These are phyloP conservation scores for Calonectria naviculata DNA, from an alignment of 2,329 filamentous ascomycete species.

Conservation along the genomic window DNA sequence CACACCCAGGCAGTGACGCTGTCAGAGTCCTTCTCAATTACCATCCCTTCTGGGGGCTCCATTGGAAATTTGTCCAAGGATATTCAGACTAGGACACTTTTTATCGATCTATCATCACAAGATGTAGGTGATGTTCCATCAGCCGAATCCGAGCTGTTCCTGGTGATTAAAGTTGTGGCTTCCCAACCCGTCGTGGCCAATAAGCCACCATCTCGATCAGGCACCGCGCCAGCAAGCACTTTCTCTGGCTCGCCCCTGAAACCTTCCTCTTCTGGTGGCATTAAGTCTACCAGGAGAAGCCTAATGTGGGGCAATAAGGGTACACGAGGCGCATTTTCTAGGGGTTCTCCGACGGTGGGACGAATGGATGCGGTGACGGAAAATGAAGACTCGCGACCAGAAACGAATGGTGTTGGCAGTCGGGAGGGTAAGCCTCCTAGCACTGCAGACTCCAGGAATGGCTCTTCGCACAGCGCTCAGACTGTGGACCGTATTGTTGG, in stretches of 20 bases:
- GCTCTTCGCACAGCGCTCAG: slow-evolving; percentile 39
- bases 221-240: slow-evolving; percentile 54
- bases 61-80: slow-evolving; percentile 73
- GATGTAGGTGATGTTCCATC: slow-evolving; percentile 74
- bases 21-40: slow-evolving; percentile 85
- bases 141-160: slow-evolving; percentile 79
- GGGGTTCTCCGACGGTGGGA: slow-evolving; percentile 54
- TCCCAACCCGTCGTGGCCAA: slow-evolving; percentile 58
- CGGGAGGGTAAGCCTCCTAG: slow-evolving; percentile 63
- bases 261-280: slow-evolving; percentile 60
- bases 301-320: slow-evolving; percentile 77
- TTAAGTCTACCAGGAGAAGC: slow-evolving; percentile 69
- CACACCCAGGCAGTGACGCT: slow-evolving; percentile 73
- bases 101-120: slow-evolving; percentile 83
- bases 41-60: slow-evolving; percentile 79
- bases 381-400: slow-evolving; percentile 50
- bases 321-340: slow-evolving; percentile 65
- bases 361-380: slow-evolving; percentile 70
- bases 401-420: slow-evolving; percentile 51
- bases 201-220: slow-evolving; percentile 64
- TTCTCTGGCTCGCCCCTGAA: slow-evolving; percentile 58
- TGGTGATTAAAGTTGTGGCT: slow-evolving; percentile 84
- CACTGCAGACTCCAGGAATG: slow-evolving; percentile 63
- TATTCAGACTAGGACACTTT: slow-evolving; percentile 83
- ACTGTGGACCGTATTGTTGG: slow-evolving; percentile 72